Percentiles rank a stretch among this genome's conserved stretches.
phyloP scores from a whole-genome alignment of 2,329 filamentous ascomycete genomes.

The Bipolaris cookei region DNA sequence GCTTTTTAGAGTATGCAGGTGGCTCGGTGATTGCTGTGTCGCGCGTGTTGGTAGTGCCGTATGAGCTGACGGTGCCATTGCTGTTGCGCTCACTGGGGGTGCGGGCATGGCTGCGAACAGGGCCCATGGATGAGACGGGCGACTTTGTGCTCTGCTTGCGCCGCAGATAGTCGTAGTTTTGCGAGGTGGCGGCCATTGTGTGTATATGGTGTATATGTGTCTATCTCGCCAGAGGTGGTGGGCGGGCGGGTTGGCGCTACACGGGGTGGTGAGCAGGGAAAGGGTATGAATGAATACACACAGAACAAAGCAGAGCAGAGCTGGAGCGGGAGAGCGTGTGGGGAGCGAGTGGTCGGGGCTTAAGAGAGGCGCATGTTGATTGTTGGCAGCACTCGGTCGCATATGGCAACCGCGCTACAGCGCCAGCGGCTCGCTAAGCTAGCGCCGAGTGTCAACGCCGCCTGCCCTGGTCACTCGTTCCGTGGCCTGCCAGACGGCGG shows the following conservation, averaged over 20 bases:
- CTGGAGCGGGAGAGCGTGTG: conserved; percentile 18
- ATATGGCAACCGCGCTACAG: conserved; percentile 27
- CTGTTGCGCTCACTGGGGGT: conserved; percentile 72
- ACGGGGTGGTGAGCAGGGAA: conserved; percentile 2
- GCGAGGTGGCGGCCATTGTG: conserved; percentile 43
- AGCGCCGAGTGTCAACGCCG: conserved; percentile 13
- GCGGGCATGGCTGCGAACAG: conserved; percentile 54
- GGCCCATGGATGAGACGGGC: conserved; percentile 39
- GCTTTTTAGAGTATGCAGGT: conserved; percentile 96
- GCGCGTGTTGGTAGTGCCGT: conserved; percentile 74
- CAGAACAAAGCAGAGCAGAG: conserved; percentile 15
- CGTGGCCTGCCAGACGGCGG: conserved; percentile 9
- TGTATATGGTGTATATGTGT: background rate
- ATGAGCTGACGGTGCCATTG: conserved; percentile 88
- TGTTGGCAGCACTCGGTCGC: conserved; percentile 20
- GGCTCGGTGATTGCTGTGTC: conserved; percentile 90
- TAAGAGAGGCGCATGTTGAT: conserved; percentile 29
- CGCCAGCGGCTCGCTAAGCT: conserved; percentile 15
- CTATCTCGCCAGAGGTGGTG: background rate
- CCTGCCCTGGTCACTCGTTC: conserved; percentile 8
- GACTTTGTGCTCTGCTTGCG: conserved; percentile 60
- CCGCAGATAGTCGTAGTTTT: conserved; percentile 63
- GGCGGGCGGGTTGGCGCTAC: background rate
- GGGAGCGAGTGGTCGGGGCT: conserved; percentile 23
- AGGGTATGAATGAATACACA: conserved; percentile 39